These are phyloP conservation scores for Aspergillus sclerotioniger DNA, from an alignment of 495 filamentous ascomycete species.

Conservation along the genomic window DNA sequence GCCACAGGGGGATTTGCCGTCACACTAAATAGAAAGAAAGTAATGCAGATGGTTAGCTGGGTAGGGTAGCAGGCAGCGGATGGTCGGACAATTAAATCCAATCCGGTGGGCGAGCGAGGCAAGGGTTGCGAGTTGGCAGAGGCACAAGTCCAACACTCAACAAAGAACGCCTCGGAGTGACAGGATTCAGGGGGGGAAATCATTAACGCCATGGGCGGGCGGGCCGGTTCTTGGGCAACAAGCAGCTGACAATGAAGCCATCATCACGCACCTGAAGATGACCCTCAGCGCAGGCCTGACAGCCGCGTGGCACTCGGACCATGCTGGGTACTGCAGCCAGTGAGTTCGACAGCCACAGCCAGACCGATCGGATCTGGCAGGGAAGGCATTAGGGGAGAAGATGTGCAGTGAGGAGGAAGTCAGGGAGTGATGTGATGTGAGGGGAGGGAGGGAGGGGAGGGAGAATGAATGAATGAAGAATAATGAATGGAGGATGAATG, in stretches of 20 bases:
- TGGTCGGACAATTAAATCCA: too few species aligned
- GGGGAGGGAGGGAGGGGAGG: slow-evolving; percentile 5
- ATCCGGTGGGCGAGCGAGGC: too few species aligned
- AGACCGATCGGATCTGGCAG: slow-evolving; percentile 4
- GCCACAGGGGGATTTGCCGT: slow-evolving; percentile 28
- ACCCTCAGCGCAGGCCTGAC: slow-evolving; percentile 30
- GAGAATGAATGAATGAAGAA: neutral
- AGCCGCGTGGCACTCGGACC: slow-evolving; percentile 45
- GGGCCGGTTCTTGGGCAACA: neutral
- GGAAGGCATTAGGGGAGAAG: slow-evolving; percentile 1
- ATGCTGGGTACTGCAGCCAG: slow-evolving; percentile 30
- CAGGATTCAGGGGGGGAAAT: too few species aligned
- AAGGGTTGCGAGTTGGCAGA: too few species aligned
- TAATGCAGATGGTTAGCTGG: too few species aligned
- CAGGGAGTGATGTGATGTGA: neutral
- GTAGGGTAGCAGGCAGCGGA: too few species aligned
- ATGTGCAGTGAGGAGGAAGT: neutral
- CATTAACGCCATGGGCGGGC: neutral
- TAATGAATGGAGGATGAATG: slow-evolving; percentile 6
- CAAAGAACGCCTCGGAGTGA: too few species aligned
- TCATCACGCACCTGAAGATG: slow-evolving; percentile 25
- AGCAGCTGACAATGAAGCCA: neutral
- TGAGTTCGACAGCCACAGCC: slow-evolving; percentile 8
- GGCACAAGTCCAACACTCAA: too few species aligned
- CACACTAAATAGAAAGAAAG: too few species aligned